Evolutionary conservation across 441 rosid species (phyloP).

Genomic region (Breynia disticha): DNA sequence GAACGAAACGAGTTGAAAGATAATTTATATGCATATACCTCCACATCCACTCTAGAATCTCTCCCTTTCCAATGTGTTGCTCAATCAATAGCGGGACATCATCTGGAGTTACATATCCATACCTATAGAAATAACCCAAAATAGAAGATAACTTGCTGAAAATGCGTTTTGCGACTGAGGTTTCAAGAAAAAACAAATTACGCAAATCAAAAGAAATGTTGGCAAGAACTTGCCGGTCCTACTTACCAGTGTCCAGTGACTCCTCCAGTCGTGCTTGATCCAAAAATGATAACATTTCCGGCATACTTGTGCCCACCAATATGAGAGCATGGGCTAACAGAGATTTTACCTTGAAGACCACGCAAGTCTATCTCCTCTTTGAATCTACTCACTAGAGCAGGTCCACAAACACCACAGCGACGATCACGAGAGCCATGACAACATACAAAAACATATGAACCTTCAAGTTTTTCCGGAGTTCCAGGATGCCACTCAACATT

Average conservation of each 20-base stretch:
- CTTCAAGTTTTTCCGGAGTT: constrained; percentile 71
- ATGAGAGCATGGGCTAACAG: constrained; percentile 95
- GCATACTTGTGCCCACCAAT: constrained; percentile 94
- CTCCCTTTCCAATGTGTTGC: constrained; percentile 77
- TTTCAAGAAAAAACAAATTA: neutral
- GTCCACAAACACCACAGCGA: constrained; percentile 93
- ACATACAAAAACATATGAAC: constrained; percentile 82
- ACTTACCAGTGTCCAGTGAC: constrained; percentile 81
- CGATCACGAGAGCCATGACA: constrained; percentile 89
- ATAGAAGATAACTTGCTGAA: constrained; percentile 3
- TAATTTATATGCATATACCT: constrained; percentile 34
- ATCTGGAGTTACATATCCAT: constrained; percentile 87
- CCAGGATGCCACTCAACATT: constrained; percentile 94
- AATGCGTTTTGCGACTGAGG: too few relatives aligned
- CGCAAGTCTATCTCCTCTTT: constrained; percentile 71
- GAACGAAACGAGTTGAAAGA: neutral
- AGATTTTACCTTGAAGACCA: constrained; percentile 74
- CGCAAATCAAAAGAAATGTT: neutral
- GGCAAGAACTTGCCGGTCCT: neutral
- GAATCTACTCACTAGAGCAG: constrained; percentile 63
- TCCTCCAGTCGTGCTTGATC: constrained; percentile 43
- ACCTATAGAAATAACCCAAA: constrained; percentile 32
- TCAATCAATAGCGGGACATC: constrained; percentile 65
- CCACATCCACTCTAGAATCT: constrained; percentile 80
- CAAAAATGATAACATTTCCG: constrained; percentile 87